A percentile compares a stretch with the other conserved stretches of the same genome.
Conservation (phyloP, 78 protist genomes). For the Paratrimastix pyriformis region DNA sequence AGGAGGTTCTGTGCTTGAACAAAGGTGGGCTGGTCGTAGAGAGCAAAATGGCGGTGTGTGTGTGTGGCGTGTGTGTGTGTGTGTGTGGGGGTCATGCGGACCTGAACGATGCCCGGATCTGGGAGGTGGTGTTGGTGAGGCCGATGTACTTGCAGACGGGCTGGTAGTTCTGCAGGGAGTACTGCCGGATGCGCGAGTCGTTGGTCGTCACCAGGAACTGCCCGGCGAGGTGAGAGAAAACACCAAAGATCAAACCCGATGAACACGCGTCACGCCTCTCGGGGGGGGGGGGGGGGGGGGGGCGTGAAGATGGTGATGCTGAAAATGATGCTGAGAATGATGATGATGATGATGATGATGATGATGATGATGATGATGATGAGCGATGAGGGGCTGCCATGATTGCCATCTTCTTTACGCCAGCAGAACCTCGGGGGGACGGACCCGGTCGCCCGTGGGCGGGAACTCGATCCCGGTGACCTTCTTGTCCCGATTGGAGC, state of each 20-base stretch:
- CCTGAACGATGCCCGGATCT: neutral
- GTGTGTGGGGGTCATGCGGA: too few relatives aligned
- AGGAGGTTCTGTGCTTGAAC: too few relatives aligned
- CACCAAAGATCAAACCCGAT: too few relatives aligned
- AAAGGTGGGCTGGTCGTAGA: too few relatives aligned
- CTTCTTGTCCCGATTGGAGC: conserved; percentile 9
- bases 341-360: neutral
- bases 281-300: neutral
- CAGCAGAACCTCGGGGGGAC: too few relatives aligned
- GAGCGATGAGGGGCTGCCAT: neutral
- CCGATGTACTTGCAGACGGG: neutral
- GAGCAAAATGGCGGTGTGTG: too few relatives aligned
- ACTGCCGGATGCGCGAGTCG: conserved; percentile 12
- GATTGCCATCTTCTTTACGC: too few relatives aligned
- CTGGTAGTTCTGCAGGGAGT: neutral
- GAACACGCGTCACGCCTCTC: neutral
- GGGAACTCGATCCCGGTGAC: conserved; percentile 11
- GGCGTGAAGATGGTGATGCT: neutral
- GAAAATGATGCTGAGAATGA: neutral
- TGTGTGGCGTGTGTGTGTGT: too few relatives aligned
- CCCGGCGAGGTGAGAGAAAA: neutral
- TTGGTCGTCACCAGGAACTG: neutral
- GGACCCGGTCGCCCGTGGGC: neutral
- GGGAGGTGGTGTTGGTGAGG: neutral
- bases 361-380: neutral